Conservation (phyloP, 2,329 filamentous ascomycete species). For the Phaeosphaeria sp. region DNA sequence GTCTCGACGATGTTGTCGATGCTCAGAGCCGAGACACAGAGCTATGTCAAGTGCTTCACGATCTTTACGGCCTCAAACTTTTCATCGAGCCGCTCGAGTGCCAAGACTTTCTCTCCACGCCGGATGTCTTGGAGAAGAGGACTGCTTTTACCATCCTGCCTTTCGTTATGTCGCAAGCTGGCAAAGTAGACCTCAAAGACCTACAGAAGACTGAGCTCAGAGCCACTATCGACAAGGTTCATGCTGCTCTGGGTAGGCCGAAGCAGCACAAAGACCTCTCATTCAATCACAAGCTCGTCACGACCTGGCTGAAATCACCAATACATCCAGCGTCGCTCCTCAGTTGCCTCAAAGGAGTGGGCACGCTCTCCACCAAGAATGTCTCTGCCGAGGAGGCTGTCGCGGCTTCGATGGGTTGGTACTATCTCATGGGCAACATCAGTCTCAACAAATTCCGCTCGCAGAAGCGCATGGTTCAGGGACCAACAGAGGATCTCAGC, state of each 20-base stretch:
- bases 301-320: conserved; percentile 79
- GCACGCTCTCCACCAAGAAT: conserved; percentile 52
- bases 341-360: conserved; percentile 78
- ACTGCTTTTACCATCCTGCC: conserved; percentile 84
- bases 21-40: conserved; percentile 74
- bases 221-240: conserved; percentile 89
- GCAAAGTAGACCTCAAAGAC: conserved; percentile 87
- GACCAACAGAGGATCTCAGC: conserved; percentile 82
- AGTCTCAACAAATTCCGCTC: conserved; percentile 84
- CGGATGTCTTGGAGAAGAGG: conserved; percentile 76
- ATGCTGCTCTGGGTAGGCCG: conserved; percentile 78
- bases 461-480: conserved; percentile 78
- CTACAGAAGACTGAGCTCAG: conserved; percentile 90
- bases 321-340: conserved; percentile 84
- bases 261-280: conserved; percentile 81
- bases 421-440: conserved; percentile 87
- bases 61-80: conserved; percentile 47
- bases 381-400: conserved; percentile 70
- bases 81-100: conserved; percentile 45
- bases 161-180: conserved; percentile 80
- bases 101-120: conserved; percentile 76
- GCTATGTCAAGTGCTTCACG: conserved; percentile 69
- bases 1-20: conserved; percentile 76
- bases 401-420: conserved; percentile 86
- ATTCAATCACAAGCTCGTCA: conserved; percentile 87